A percentile compares a stretch with the other conserved stretches of the same genome.
These are phyloP conservation scores for Capillidium rhysosporum DNA, from an alignment of 371 early-diverging fungal species.

Conservation along the genomic window DNA sequence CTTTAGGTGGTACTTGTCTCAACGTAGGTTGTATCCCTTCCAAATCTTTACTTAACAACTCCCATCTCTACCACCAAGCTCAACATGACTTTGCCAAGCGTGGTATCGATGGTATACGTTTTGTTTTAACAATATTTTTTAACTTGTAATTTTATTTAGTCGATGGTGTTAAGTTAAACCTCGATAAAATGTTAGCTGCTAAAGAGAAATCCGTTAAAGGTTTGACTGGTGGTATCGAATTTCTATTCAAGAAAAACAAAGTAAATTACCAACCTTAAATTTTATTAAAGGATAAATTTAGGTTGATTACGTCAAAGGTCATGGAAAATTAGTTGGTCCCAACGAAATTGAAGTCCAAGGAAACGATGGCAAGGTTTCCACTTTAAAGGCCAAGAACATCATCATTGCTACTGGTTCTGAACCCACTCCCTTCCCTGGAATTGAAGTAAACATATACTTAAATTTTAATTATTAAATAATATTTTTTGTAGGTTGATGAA, in stretches of 20 bases:
- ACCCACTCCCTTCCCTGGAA: constrained; percentile 80
- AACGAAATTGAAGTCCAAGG: constrained; percentile 66
- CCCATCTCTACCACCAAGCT: constrained; percentile 88
- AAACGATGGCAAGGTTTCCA: constrained; percentile 43
- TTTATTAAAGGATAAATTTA: constrained; percentile 5
- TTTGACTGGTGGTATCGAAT: constrained; percentile 85
- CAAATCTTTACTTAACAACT: constrained; percentile 94
- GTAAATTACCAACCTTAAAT: constrained; percentile 13
- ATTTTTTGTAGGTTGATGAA: constrained; percentile 55
- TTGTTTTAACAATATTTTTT: background rate
- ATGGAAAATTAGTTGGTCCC: constrained; percentile 57
- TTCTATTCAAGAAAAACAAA: constrained; percentile 93
- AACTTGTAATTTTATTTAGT: constrained; percentile 19
- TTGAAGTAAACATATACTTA: constrained; percentile 25
- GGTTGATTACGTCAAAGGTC: constrained; percentile 82
- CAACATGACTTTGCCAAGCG: constrained; percentile 78
- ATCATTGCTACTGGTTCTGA: constrained; percentile 96
- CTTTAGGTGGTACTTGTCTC: constrained; percentile 94
- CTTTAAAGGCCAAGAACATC: constrained; percentile 79
- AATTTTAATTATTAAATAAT: background rate
- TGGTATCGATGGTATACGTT: constrained; percentile 64
- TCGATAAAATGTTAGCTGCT: constrained; percentile 72
- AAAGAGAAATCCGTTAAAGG: constrained; percentile 76
- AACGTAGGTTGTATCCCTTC: constrained; percentile 99
- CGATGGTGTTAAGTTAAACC: constrained; percentile 61